Conservation (phyloP, 306 rosid genomes). For the Gillenia trifoliata region DNA sequence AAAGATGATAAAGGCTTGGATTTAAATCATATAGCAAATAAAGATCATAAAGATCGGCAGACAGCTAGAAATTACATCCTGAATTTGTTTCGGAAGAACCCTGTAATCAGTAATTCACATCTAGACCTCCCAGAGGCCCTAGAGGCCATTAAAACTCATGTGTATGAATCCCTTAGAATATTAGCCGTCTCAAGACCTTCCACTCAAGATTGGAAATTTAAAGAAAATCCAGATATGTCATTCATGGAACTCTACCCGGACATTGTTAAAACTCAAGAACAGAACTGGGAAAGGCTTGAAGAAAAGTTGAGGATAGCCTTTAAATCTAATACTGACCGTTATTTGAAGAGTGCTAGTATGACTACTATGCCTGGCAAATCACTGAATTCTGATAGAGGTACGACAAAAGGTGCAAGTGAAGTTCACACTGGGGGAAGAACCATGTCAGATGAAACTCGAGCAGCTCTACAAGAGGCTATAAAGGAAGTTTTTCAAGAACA, state of each 20-base stretch:
- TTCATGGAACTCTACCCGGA: conserved; percentile 50
- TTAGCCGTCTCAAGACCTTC: conserved; percentile 49
- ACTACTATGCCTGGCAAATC: conserved; percentile 28
- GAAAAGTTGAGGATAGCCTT: background rate
- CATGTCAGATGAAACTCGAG: conserved; percentile 77
- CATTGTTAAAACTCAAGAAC: conserved; percentile 51
- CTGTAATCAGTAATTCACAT: conserved; percentile 40
- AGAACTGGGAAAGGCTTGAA: conserved; percentile 36
- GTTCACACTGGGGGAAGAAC: conserved; percentile 37
- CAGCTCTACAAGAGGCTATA: conserved; percentile 44
- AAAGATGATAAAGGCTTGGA: conserved; percentile 5
- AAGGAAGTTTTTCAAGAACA: conserved; percentile 61
- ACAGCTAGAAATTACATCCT: conserved; percentile 55
- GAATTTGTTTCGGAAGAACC: conserved; percentile 44
- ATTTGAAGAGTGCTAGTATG: conserved; percentile 27
- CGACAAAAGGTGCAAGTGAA: conserved; percentile 29
- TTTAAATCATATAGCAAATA: background rate
- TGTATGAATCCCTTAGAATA: conserved; percentile 35
- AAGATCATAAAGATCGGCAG: conserved; percentile 14
- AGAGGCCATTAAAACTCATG: conserved; percentile 17
- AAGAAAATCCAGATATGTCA: conserved; percentile 38
- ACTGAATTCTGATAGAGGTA: conserved; percentile 33
- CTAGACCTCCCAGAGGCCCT: conserved; percentile 25
- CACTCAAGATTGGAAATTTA: conserved; percentile 42
- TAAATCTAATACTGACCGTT: conserved; percentile 29